phyloP scores from a whole-genome alignment of 345 rosid species.

The Moringa oleifera region DNA sequence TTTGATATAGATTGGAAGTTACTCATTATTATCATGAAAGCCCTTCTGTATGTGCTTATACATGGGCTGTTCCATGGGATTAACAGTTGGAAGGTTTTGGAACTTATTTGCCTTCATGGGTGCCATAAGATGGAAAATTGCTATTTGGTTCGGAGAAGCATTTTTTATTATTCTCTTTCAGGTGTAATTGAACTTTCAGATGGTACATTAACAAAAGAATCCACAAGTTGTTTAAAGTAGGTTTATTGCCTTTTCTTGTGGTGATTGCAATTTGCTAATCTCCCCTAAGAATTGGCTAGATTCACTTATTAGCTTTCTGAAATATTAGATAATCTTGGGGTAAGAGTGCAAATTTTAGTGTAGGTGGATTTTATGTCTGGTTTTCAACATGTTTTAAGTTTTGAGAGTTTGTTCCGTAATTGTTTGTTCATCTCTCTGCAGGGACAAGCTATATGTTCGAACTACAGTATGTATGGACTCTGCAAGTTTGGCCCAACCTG shows the following conservation, averaged over 20 bases:
- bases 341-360: too few species aligned
- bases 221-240: background rate
- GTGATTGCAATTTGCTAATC: background rate
- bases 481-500: slow-evolving; percentile 74
- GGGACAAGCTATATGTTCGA: slow-evolving; percentile 71
- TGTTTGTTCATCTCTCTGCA: slow-evolving; percentile 22
- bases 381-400: too few species aligned
- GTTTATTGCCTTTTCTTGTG: background rate
- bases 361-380: too few species aligned
- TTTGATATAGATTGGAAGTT: too few species aligned
- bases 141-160: background rate
- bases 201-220: background rate
- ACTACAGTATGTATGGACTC: slow-evolving; percentile 53
- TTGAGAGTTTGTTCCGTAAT: too few species aligned
- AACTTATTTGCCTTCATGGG: too few species aligned
- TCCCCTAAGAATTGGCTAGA: too few species aligned
- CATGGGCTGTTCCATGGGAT: background rate
- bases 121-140: background rate
- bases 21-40: too few species aligned
- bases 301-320: too few species aligned
- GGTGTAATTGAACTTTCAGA: background rate
- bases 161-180: background rate
- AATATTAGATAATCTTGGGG: too few species aligned
- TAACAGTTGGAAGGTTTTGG: background rate
- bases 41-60: too few species aligned